Base-by-base conservation (phyloP, 2,329 filamentous ascomycete species). In the Trichoderma sp. region DNA sequence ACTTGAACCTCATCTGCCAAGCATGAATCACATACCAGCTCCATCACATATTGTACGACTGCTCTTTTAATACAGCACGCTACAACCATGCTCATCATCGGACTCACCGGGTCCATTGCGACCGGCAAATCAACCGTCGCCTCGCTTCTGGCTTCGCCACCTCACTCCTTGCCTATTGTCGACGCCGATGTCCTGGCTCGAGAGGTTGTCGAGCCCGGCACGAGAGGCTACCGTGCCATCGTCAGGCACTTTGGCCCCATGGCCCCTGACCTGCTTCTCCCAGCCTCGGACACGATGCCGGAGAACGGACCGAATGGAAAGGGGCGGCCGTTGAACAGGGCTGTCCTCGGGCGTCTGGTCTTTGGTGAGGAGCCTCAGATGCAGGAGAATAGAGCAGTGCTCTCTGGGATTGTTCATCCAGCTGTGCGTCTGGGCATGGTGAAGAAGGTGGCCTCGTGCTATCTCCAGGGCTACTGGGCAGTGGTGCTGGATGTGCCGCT, bases 111-210 rank as follows among this genome's bases (percentile, higher is more conserved):
- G 75, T 97, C 93, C 67, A 98, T 99, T 75, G 95, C 95, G 67
- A 99, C 95, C 6, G 95, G 95, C 76, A 99, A 99, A 85, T 97
- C 94, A 52, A 99, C 94, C 70, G 93, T 97, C 63, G 97, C 95
- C 30, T 83, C 85, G 45, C 85, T 97, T 71, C 90, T 99, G 72
- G 87, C 90, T 58, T 83, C 86, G 5, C 82, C 91, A 5, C 95
- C 94, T 0, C 91, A 97, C 82, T 89, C 86, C 67, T 85, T 99
- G 67, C 93, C 95, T 72, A 85, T 99, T 71, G 89, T 99, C 80
- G 95, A 99, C 75, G 94, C 95, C 74, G 95, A 99, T 80, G 80
- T 96, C 64, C 85, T 98, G 67, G 94, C 95, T 55, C 93, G 94
- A 71, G 86, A 95, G 76, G 95, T 98, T 66, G 94, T 99, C 75